Evolutionary conservation across 768 basidiomycete species (phyloP), one percentile per base, ranked within the genome.

Genomic region (Rossbeevera mucosa): DNA sequence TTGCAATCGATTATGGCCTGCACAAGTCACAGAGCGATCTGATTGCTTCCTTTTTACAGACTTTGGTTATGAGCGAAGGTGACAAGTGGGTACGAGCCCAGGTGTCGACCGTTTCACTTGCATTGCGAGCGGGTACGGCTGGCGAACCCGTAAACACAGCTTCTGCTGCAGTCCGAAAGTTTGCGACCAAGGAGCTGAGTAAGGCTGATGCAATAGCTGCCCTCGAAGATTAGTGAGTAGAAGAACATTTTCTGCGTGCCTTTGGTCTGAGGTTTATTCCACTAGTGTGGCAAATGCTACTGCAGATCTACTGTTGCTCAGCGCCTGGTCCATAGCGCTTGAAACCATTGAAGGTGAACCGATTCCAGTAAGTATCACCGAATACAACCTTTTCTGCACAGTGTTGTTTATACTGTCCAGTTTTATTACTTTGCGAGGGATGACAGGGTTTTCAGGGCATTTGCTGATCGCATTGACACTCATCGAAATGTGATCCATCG

Each of bases 61-160:
- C 92, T 14, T 74, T 97, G 30, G 82, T 98, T 59, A 97, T 97
- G 94, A 92, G 89, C 51, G 94, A 96, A 74, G 94, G 94, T 14
- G 90, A 94, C 59, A 79, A 82, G 55, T 96, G 91, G 90, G 80
- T 98, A n/a, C 74, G 74, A 52, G 77, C 82, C 2, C 82, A 92
- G 53, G 79, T 84, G 4, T 76, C 80, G 16, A 82, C 81, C 43
- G 73, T 94, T 49, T 78, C 83, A 0, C 78, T 85, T 40, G 85
- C 91, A 3, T 72, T 96, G 51, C 80, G 81, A 40, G 74, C 79
- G 1, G 86, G 86, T 0, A 78, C 80, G 14, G 76, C 76, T 47
- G 86, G 85, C 1, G 78, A 82, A 57, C 94, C 94, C 2, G 92
- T 96, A 1, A 68, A 76, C 26, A 78, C 80, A 7, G 91, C 94